Conservation (phyloP, 2,329 filamentous ascomycete genomes). For the Amesomyces nigricolor region DNA sequence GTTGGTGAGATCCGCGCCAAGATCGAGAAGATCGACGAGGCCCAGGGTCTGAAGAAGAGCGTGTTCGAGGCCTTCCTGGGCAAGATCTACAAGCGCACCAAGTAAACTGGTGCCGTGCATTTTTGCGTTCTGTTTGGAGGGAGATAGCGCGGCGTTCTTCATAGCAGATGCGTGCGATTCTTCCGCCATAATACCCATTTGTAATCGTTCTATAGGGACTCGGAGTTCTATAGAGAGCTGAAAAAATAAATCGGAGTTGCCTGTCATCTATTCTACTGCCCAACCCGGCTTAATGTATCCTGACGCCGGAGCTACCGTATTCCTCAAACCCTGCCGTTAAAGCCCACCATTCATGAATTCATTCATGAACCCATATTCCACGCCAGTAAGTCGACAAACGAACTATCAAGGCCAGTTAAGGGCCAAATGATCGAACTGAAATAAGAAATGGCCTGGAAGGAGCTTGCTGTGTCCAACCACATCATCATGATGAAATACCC, state of each 20-base stretch:
- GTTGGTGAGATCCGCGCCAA: constrained; percentile 70
- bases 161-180: not conserved
- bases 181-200: constrained; percentile 7
- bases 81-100: constrained; percentile 98
- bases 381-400: too few relatives aligned
- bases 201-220: not conserved
- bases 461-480: too few relatives aligned
- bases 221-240: not conserved
- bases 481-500: constrained; percentile 6
- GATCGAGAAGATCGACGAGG: constrained; percentile 80
- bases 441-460: too few relatives aligned
- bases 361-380: too few relatives aligned
- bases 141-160: too few relatives aligned
- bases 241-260: not conserved
- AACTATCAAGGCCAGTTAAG: too few relatives aligned
- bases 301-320: not conserved
- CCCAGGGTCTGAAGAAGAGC: constrained; percentile 78
- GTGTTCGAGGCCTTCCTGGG: constrained; percentile 84
- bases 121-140: not conserved
- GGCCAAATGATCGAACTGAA: too few relatives aligned
- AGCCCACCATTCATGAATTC: too few relatives aligned
- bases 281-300: not conserved
- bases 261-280: not conserved
- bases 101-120: constrained; percentile 48
- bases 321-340: too few relatives aligned